Conservation (phyloP, 306 rosid genomes). For the Herpetospermum pedunculosum region DNA sequence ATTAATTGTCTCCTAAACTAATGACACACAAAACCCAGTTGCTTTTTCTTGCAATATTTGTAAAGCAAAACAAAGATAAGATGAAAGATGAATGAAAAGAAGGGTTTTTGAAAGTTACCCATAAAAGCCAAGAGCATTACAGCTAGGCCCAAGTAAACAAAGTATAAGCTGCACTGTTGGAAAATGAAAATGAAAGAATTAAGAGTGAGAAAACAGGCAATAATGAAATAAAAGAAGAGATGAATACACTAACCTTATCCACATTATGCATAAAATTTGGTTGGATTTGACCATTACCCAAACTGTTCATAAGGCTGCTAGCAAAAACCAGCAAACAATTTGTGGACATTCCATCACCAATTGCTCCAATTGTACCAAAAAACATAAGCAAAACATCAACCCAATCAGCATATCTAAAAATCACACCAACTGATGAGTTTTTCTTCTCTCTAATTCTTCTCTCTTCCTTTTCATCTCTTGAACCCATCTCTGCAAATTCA, state of each 20-base stretch:
- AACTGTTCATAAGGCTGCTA: constrained; percentile 81
- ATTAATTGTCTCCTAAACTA: background rate
- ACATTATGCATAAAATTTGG: constrained; percentile 58
- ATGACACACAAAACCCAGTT: background rate
- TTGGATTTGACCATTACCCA: constrained; percentile 44
- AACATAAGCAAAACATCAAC: constrained; percentile 62
- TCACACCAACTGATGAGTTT: constrained; percentile 8
- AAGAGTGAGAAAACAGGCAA: background rate
- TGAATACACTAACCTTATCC: constrained; percentile 58
- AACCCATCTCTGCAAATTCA: background rate
- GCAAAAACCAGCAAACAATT: constrained; percentile 65
- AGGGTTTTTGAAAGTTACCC: constrained; percentile 46
- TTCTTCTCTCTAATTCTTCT: background rate
- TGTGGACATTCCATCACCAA: constrained; percentile 92
- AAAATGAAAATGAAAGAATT: background rate
- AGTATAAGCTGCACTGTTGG: constrained; percentile 83
- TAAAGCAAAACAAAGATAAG: constrained; percentile 24
- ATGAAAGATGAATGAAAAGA: background rate
- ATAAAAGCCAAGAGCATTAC: constrained; percentile 72
- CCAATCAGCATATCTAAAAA: constrained; percentile 73
- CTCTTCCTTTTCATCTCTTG: constrained; percentile 13
- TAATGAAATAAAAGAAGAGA: background rate
- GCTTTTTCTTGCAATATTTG: background rate
- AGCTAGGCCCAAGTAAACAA: constrained; percentile 91
- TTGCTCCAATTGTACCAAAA: constrained; percentile 72